Evolutionary conservation across 1,284 basidiomycete species (phyloP).

Genomic region (Ceratobasidium sp.): DNA sequence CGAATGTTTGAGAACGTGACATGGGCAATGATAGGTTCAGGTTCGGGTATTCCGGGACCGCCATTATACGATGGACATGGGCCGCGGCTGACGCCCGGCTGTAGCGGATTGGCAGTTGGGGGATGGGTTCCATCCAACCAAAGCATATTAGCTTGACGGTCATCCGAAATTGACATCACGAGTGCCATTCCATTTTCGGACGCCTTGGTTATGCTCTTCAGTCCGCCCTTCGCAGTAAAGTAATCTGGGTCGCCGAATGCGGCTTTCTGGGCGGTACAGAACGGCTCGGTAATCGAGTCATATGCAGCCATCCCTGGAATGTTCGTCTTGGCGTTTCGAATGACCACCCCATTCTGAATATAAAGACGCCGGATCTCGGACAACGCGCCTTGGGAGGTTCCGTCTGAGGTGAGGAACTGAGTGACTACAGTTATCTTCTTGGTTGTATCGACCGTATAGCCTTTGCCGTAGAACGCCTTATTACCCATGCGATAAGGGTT

Average conservation of each 20-base stretch:
- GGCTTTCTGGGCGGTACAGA: constrained; percentile 55
- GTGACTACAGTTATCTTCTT: constrained; percentile 61
- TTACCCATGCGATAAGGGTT: constrained; percentile 63
- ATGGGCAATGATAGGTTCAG: constrained; percentile 40
- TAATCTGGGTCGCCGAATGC: constrained; percentile 54
- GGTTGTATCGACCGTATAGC: constrained; percentile 55
- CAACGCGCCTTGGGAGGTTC: constrained; percentile 55
- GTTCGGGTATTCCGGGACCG: constrained; percentile 56
- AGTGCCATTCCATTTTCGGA: constrained; percentile 60
- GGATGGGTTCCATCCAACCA: constrained; percentile 67
- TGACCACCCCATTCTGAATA: constrained; percentile 59
- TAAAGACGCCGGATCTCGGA: constrained; percentile 61
- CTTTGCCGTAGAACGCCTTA: constrained; percentile 55
- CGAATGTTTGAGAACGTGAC: constrained; percentile 66
- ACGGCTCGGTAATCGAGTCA: constrained; percentile 54
- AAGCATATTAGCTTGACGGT: constrained; percentile 62
- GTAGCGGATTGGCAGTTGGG: constrained; percentile 50
- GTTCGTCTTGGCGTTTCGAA: constrained; percentile 56
- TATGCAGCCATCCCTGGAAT: constrained; percentile 44
- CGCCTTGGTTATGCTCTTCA: constrained; percentile 55
- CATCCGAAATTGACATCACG: constrained; percentile 63
- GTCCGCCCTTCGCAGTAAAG: constrained; percentile 57
- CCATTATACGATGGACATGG: constrained; percentile 59
- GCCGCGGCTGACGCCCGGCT: constrained; percentile 61
- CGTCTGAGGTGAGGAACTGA: constrained; percentile 59